Conservation (phyloP, 2,329 filamentous ascomycete species). For the Trichothecium roseum region DNA sequence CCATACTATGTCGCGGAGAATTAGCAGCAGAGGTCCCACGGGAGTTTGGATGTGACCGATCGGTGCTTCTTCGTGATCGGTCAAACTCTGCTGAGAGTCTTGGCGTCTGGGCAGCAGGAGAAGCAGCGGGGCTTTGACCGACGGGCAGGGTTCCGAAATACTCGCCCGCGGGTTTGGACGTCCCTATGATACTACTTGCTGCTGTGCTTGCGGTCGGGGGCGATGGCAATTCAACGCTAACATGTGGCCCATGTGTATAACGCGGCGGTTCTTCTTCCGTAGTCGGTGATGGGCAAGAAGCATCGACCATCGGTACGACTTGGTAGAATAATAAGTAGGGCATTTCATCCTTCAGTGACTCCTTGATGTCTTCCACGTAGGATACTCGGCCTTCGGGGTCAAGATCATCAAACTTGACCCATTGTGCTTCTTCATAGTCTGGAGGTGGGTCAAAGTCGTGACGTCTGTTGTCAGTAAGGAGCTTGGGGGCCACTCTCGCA, state of each 20-base stretch:
- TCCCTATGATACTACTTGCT: no score
- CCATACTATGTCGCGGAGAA: slow-evolving; percentile 41
- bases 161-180: background rate
- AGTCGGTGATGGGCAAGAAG: slow-evolving; percentile 36
- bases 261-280: slow-evolving; percentile 44
- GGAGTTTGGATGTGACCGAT: slow-evolving; percentile 30
- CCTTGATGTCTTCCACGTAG: slow-evolving; percentile 65
- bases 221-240: slow-evolving; percentile 25
- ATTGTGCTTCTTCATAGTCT: slow-evolving; percentile 62
- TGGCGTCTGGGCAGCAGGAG: slow-evolving; percentile 13
- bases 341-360: slow-evolving; percentile 73
- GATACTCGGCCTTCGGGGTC: slow-evolving; percentile 55
- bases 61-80: slow-evolving; percentile 36
- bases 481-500: slow-evolving; percentile 59
- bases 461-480: slow-evolving; percentile 48
- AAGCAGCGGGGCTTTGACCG: slow-evolving; percentile 15
- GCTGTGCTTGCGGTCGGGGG: background rate
- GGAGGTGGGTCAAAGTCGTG: slow-evolving; percentile 48
- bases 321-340: slow-evolving; percentile 95
- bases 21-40: slow-evolving; percentile 20
- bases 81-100: slow-evolving; percentile 44
- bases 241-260: slow-evolving; percentile 38
- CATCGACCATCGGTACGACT: slow-evolving; percentile 75
- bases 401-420: slow-evolving; percentile 93
- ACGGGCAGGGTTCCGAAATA: slow-evolving; percentile 5